Evolutionary conservation across 768 basidiomycete genomes (phyloP).

Genomic region (Jaapia argillacea): DNA sequence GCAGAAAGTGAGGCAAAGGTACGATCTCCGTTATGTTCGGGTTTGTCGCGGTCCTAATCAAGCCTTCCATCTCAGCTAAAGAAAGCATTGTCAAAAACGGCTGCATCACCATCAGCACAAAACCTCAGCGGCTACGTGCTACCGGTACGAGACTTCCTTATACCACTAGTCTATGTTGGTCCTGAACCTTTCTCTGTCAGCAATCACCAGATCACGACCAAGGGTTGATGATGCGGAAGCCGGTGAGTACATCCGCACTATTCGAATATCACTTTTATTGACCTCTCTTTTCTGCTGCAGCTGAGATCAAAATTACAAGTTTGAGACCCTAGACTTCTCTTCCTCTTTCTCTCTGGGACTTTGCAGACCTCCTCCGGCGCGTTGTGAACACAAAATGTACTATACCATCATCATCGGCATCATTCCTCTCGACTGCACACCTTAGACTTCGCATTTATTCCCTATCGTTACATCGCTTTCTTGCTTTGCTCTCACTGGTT

Average conservation of each 20-base stretch:
- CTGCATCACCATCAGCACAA: constrained; percentile 15
- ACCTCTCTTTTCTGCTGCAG: constrained; percentile 2
- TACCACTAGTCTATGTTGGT: too few species aligned
- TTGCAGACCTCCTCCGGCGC: constrained; percentile 13
- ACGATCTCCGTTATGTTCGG: constrained; percentile 7
- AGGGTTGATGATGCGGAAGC: constrained; percentile 44
- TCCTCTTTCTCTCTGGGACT: constrained; percentile 9
- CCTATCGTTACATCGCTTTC: not conserved
- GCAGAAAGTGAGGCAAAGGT: constrained; percentile 76
- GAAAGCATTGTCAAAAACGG: constrained; percentile 51
- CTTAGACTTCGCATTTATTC: not conserved
- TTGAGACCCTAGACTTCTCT: constrained; percentile 9
- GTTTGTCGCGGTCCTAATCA: constrained; percentile 2
- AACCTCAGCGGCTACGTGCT: not conserved
- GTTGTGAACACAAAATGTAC: not conserved
- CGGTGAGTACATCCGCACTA: constrained; percentile 21
- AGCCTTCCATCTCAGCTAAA: constrained; percentile 35
- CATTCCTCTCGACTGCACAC: not conserved
- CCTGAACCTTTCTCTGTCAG: too few species aligned
- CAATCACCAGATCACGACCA: constrained; percentile 29
- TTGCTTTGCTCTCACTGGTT: not conserved
- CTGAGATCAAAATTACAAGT: constrained; percentile 28
- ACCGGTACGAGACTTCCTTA: not conserved
- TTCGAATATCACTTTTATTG: not conserved
- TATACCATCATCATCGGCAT: not conserved